Conservation (phyloP, 768 basidiomycete genomes). For the Auriscalpium vulgare region DNA sequence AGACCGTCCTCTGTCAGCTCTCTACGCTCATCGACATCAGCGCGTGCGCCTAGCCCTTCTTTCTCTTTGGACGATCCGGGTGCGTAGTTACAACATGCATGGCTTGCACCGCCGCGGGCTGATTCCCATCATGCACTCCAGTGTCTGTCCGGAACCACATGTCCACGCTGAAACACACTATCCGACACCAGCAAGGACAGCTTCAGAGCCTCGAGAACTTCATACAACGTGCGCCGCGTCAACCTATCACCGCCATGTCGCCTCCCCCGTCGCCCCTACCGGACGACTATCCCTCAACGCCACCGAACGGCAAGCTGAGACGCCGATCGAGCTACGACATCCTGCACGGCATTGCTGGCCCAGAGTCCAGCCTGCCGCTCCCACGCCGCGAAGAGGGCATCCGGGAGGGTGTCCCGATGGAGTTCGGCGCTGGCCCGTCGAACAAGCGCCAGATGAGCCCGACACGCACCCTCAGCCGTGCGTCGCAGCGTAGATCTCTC, state of each 20-base stretch:
- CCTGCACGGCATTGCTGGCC: conserved; percentile 62
- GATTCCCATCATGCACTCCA: conserved; percentile 21
- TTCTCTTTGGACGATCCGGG: conserved; percentile 12
- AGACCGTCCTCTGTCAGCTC: conserved; percentile 11
- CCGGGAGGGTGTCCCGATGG: conserved; percentile 64
- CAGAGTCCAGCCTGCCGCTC: conserved; percentile 67
- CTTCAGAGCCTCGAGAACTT: conserved; percentile 61
- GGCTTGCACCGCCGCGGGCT: not conserved
- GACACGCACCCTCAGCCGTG: conserved; percentile 73
- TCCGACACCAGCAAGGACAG: conserved; percentile 80
- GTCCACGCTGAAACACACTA: conserved; percentile 74
- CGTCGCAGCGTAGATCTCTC: conserved; percentile 25
- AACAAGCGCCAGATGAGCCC: conserved; percentile 60
- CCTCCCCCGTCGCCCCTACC: conserved; percentile 27
- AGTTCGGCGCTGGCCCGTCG: conserved; percentile 35
- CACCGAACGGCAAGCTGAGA: conserved; percentile 31
- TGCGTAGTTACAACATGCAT: not conserved
- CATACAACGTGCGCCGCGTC: conserved; percentile 63
- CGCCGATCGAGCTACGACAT: conserved; percentile 69
- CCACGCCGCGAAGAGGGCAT: conserved; percentile 62
- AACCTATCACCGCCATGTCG: conserved; percentile 31
- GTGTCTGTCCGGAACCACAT: conserved; percentile 74
- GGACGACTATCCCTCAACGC: conserved; percentile 7
- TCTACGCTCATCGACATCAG: conserved; percentile 3
- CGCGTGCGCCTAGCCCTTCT: conserved; percentile 11